Base-by-base conservation (phyloP, 2,329 filamentous ascomycete genomes). In the Neodidymelliopsis sp. region DNA sequence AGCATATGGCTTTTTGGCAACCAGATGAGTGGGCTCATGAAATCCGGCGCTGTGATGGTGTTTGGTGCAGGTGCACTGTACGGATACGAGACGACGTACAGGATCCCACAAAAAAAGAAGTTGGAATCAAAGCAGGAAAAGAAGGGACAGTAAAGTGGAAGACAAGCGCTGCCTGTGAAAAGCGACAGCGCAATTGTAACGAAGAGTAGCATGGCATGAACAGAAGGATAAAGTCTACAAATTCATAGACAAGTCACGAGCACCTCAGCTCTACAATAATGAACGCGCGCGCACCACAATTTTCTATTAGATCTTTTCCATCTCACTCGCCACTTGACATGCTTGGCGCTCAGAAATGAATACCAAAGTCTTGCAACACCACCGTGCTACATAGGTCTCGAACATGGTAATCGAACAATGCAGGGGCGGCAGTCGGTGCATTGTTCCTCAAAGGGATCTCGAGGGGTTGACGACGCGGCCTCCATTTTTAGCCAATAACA, bases 1-100 rank as follows among this genome's bases (percentile, higher is more conserved):
- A 97, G 92, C 62, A 95, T 97, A 50, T 93, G 91, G 83, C 74
- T 99, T 2, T 99, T 99, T 74, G 94, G 93, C 4, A 97, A 99
- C 70, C 75, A 82, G 28, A 78, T 99, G 57, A 84, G 88, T 10
- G 75, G 80, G 0, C 87, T 90, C 28, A 96, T 96, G 53, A 74
- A 96, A 42, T 51, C 90, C 4, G 94, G 94, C 3, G 92, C 93
- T 0, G 78, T 84, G 4, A 79, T 97, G 54, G 94, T 99, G 6
- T 99, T 97, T 75, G 83, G 88, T 11, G 90, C 91, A 0, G 94
- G 92, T n/a, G 93, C 87, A 0, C 72, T 97, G 55, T 99, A 99
- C 75, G 92, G 90, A 2, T 82, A 92, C 64, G 92, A 95, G 60
- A 80, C 77, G 6, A 76, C 73, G 27, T 78, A 76, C 62, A 67